A percentile compares a stretch with the other conserved stretches of the same genome.
phyloP scores from a whole-genome alignment of 2,329 filamentous ascomycete genomes.

The Blastomyces gilchristii region DNA sequence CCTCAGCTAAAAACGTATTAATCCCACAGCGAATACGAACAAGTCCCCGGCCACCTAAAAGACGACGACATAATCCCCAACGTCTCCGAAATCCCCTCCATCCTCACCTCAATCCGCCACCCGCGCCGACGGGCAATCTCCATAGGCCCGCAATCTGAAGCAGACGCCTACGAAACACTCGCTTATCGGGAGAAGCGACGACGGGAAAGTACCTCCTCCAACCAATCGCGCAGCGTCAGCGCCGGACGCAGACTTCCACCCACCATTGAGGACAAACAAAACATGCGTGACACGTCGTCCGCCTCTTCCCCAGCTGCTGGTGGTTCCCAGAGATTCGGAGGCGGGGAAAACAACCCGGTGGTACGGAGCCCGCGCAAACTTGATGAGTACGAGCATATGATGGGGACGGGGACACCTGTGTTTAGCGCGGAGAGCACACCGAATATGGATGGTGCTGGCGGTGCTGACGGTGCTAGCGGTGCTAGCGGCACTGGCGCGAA shows the following conservation, averaged over 20 bases:
- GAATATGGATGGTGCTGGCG: constrained; percentile 20
- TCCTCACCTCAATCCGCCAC: constrained; percentile 72
- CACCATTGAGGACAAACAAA: constrained; percentile 18
- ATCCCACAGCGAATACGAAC: constrained; percentile 59
- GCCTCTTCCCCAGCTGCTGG: too few species aligned
- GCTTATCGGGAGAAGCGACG: constrained; percentile 71
- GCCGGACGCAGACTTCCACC: constrained; percentile 15
- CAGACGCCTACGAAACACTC: constrained; percentile 90
- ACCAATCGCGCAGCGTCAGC: constrained; percentile 12
- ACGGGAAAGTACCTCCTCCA: constrained; percentile 48
- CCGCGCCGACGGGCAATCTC: constrained; percentile 72
- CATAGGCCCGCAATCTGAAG: constrained; percentile 86
- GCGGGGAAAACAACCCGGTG: constrained; percentile 10
- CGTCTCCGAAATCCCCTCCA: constrained; percentile 73
- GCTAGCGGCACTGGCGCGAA: constrained; percentile 5
- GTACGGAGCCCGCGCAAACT: constrained; percentile 41
- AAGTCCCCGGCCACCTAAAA: constrained; percentile 61
- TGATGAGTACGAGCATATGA: constrained; percentile 60
- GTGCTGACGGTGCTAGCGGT: too few species aligned
- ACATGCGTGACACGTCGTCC: background rate
- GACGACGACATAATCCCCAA: constrained; percentile 84
- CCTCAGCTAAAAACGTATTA: constrained; percentile 11
- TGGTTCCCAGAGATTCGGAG: background rate
- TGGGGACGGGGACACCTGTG: constrained; percentile 53
- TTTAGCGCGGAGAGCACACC: constrained; percentile 25